Conservation (phyloP, 441 rosid genomes). For the Pelargonium citronellum region DNA sequence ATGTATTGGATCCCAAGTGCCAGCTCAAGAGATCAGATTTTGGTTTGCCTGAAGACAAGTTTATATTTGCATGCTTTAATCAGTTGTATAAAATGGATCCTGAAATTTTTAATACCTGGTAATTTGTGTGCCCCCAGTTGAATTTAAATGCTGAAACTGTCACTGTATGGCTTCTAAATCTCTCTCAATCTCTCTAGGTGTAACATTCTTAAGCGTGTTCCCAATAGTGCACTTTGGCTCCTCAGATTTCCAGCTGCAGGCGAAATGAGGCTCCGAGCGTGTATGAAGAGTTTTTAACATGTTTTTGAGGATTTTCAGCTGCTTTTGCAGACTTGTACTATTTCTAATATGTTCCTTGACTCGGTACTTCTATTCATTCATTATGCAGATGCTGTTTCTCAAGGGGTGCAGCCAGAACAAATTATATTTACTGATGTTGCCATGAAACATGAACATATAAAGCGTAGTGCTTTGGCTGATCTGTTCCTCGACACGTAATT, state of each 20-base stretch:
- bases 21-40: constrained; percentile 77
- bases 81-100: constrained; percentile 99
- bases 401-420: constrained; percentile 86
- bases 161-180: constrained; percentile 1
- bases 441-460: constrained; percentile 89
- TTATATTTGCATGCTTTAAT: constrained; percentile 97
- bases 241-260: constrained; percentile 98
- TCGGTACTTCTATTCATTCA: neutral
- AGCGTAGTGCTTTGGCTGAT: constrained; percentile 95
- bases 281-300: constrained; percentile 37
- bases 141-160: neutral
- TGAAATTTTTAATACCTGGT: constrained; percentile 87
- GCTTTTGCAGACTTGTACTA: neutral
- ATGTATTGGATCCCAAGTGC: constrained; percentile 75
- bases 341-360: neutral
- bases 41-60: constrained; percentile 94
- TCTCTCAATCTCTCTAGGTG: constrained; percentile 46
- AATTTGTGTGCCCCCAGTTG: constrained; percentile 10
- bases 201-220: constrained; percentile 90
- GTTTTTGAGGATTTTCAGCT: neutral
- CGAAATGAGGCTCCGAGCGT: constrained; percentile 77
- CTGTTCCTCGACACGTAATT: constrained; percentile 84
- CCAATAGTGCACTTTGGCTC: constrained; percentile 96
- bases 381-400: constrained; percentile 70
- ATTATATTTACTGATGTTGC: constrained; percentile 98